Percentiles rank a stretch among this genome's conserved stretches.
Conservation (phyloP, 148 eudicot genomes). For the Dysphania ambrosioides region DNA sequence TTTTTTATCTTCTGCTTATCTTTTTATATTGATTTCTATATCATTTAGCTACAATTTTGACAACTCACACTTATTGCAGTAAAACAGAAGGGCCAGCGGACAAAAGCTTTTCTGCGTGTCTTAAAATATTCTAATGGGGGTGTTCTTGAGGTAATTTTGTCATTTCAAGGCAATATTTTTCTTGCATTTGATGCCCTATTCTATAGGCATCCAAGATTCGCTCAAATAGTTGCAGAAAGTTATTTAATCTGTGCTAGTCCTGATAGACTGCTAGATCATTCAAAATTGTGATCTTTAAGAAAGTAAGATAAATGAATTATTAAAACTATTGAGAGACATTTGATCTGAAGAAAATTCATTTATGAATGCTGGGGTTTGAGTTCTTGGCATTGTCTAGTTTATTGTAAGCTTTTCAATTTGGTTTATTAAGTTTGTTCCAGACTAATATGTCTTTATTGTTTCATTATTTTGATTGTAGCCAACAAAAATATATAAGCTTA, state of each 20-base stretch:
- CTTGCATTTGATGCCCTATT: background rate
- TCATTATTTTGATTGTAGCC: conserved; percentile 52
- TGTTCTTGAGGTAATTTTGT: conserved; percentile 67
- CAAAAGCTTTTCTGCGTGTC: conserved; percentile 84
- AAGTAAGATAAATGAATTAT: background rate
- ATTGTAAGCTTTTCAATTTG: background rate
- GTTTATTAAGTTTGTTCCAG: background rate
- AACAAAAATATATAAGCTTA: conserved; percentile 87
- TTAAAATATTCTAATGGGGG: conserved; percentile 89
- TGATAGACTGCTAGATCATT: background rate
- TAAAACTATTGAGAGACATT: background rate
- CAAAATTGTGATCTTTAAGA: background rate
- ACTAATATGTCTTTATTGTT: background rate
- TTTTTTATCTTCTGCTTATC: background rate
- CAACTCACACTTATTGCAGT: conserved; percentile 43
- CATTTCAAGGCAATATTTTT: background rate
- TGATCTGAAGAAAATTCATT: background rate
- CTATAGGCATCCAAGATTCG: background rate
- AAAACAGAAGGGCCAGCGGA: conserved; percentile 57
- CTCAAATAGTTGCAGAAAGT: background rate
- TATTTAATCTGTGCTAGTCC: too few relatives aligned
- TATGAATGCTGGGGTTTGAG: conserved; percentile 4
- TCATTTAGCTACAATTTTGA: background rate
- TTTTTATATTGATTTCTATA: background rate
- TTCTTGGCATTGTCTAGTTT: too few relatives aligned